A percentile compares a stretch with the other conserved stretches of the same genome.
phyloP scores from a whole-genome alignment of 2,329 filamentous ascomycete genomes.

The Botrytis porri region DNA sequence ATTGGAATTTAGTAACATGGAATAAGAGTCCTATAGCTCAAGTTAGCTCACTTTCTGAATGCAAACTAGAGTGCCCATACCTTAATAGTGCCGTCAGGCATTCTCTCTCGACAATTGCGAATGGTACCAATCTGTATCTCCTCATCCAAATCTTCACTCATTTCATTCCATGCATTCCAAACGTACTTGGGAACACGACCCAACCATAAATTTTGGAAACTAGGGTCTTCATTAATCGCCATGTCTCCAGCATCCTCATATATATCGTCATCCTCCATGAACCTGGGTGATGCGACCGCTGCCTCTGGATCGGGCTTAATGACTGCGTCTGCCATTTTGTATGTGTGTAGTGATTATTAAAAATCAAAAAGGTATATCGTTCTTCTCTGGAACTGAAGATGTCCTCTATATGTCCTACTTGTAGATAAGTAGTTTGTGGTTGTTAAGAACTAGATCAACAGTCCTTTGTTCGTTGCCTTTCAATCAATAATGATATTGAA shows the following conservation, averaged over 20 bases:
- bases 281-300: constrained; percentile 43
- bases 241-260: constrained; percentile 67
- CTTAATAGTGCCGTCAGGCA: constrained; percentile 52
- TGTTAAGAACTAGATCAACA: neutral
- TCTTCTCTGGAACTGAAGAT: neutral
- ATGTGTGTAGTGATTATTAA: neutral
- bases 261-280: constrained; percentile 60
- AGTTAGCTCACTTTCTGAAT: constrained; percentile 21
- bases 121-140: constrained; percentile 80
- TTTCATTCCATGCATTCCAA: constrained; percentile 73
- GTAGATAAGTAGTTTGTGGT: neutral
- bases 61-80: constrained; percentile 23
- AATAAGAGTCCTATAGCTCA: constrained; percentile 43
- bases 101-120: constrained; percentile 44
- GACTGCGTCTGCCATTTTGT: constrained; percentile 36
- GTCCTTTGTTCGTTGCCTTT: constrained; percentile 2
- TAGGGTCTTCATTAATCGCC: constrained; percentile 48
- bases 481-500: neutral
- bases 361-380: neutral
- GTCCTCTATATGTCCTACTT: neutral
- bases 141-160: constrained; percentile 66
- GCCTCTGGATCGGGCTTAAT: constrained; percentile 52
- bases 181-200: constrained; percentile 76
- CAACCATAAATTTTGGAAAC: constrained; percentile 57
- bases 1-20: constrained; percentile 67